Evolutionary conservation across 2,329 filamentous ascomycete species (phyloP).

Genomic region (Aspergillus fructus): DNA sequence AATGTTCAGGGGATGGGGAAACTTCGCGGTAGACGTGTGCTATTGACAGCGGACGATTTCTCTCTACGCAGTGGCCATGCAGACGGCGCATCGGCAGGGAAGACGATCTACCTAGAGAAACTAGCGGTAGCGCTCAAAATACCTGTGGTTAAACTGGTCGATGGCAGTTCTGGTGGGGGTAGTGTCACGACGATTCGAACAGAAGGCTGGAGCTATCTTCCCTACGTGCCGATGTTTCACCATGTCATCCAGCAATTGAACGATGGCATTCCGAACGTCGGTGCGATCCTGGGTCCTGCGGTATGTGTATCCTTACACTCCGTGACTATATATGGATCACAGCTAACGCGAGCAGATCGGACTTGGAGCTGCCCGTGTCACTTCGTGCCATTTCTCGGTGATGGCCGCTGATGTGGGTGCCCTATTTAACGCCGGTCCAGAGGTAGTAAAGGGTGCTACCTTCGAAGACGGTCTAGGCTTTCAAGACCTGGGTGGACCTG

Average conservation of each 20-base stretch:
- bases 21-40: conserved; percentile 53
- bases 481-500: conserved; percentile 59
- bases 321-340: neutral
- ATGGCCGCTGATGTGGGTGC: conserved; percentile 64
- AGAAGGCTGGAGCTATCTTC: conserved; percentile 60
- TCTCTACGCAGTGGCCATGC: conserved; percentile 63
- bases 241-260: conserved; percentile 60
- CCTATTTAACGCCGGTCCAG: conserved; percentile 64
- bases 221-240: conserved; percentile 55
- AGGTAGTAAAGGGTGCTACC: conserved; percentile 62
- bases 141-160: conserved; percentile 64
- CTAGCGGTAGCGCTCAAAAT: conserved; percentile 57
- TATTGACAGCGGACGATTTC: conserved; percentile 66
- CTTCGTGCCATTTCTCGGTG: conserved; percentile 63
- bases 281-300: conserved; percentile 62
- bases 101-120: conserved; percentile 64
- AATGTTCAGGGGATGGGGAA: conserved; percentile 62
- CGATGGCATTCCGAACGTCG: conserved; percentile 63
- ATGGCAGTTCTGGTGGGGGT: conserved; percentile 63
- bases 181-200: conserved; percentile 60
- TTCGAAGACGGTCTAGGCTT: conserved; percentile 63
- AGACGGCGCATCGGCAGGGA: conserved; percentile 58
- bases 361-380: conserved; percentile 61
- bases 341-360: conserved; percentile 47
- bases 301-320: conserved; percentile 24